A percentile compares a stretch with the other conserved stretches of the same genome.
phyloP scores from a whole-genome alignment of 192 early-diverging fungal species.

The Funneliformis mosseae region DNA sequence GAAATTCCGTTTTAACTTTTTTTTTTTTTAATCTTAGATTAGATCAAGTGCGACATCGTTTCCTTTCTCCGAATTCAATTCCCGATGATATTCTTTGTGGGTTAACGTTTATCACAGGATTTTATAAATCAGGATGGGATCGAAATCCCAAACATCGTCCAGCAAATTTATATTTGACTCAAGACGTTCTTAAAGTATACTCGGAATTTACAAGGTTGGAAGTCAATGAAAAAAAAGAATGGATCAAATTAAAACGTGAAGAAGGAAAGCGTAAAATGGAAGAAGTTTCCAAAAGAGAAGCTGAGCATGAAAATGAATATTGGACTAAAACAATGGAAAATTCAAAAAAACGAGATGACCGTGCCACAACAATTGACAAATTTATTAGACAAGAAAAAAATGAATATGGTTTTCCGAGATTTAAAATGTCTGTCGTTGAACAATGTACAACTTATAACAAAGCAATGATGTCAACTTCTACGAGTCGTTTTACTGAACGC shows the following conservation, averaged over 20 bases:
- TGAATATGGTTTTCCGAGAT: conserved; percentile 12
- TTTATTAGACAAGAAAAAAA: conserved; percentile 18
- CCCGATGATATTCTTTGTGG: conserved; percentile 16
- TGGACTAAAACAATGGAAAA: conserved; percentile 6
- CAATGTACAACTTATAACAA: conserved; percentile 20
- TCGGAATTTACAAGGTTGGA: background rate
- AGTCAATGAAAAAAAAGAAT: background rate
- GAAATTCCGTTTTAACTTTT: too few species aligned
- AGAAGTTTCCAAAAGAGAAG: conserved; percentile 1
- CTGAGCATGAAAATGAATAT: conserved; percentile 17
- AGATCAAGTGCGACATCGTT: conserved; percentile 2
- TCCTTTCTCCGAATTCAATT: background rate
- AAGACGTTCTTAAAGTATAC: background rate
- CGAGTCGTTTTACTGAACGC: conserved; percentile 9
- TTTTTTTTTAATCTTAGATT: conserved; percentile 7
- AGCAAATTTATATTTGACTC: conserved; percentile 10
- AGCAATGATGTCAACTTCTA: conserved; percentile 10
- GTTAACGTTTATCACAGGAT: background rate
- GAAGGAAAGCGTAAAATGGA: conserved; percentile 15
- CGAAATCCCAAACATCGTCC: conserved; percentile 4
- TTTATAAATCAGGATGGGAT: conserved; percentile 19
- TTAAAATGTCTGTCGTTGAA: conserved; percentile 22
- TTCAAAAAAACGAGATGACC: background rate
- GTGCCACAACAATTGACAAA: background rate
- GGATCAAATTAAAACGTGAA: background rate